Base-by-base conservation (phyloP, 2,329 filamentous ascomycete species). In the Sporothrix inflata region DNA sequence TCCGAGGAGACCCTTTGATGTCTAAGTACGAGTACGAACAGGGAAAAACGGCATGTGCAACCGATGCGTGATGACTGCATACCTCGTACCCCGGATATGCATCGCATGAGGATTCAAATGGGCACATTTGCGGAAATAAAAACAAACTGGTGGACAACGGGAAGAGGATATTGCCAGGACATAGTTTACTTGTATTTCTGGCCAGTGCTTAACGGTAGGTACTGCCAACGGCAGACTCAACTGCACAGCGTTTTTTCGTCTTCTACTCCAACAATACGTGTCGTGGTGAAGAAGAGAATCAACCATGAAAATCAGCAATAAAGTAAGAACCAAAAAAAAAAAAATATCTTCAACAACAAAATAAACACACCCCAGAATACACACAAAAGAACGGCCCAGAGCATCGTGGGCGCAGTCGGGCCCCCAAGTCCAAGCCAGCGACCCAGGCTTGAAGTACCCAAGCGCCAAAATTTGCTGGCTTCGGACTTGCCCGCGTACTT, bases 101-200 rank as follows among this genome's bases (percentile, higher is more conserved):
- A 8, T 55, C 27, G 24, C 53, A 55, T 24, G 53, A 55, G 53
- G 53, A 30, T 34, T 14, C 24, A 55, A 55, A 19, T 55, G 24
- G 53, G 53, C 53, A 30, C 53, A 30, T 55, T 55, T 55, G 53
- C 24, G 53, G 53, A 3, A 55, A 55, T 55, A 55, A 30, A 55
- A 3, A 51, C 47, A 51, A 51, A 6, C 7, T 16, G 27, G 53
- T 57, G 53, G 49, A 9, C 24, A 21, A 24, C 9, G n/a, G 21
- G 49, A 53, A 53, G n/a, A 24, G 49, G 1, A 24, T 11, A 3
- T 24, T 24, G n/a, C 49, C 49, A 53, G 49, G 7, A 24, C 7
- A 53, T 24, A 11, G 8, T 53, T n/a, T 53, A 24, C 49, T 24
- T 53, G 12, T 53, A 11, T 1, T 19, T 9, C 49, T 24, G 24